Evolutionary conservation across 441 rosid genomes (phyloP).

Genomic region (Kokia cookei): DNA sequence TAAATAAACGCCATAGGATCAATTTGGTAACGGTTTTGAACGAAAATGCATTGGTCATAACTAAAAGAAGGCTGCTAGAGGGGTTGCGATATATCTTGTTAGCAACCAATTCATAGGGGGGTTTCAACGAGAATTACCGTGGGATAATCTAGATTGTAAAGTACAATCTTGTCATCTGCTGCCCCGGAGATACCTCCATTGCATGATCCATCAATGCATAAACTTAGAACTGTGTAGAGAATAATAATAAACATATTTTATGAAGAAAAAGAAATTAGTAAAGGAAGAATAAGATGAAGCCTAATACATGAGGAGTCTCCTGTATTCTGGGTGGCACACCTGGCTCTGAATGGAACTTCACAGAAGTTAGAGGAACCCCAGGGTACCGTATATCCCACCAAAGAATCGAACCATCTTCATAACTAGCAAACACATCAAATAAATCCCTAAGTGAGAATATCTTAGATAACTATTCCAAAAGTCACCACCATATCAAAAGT

Average conservation of each 20-base stretch:
- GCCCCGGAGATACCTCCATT: constrained; percentile 84
- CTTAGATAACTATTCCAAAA: background rate
- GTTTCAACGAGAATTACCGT: constrained; percentile 35
- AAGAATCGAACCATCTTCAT: constrained; percentile 86
- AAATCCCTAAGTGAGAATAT: background rate
- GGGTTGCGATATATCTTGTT: background rate
- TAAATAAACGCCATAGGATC: background rate
- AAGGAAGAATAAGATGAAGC: constrained; percentile 3
- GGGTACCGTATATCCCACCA: constrained; percentile 83
- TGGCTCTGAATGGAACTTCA: constrained; percentile 84
- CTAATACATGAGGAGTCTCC: constrained; percentile 1
- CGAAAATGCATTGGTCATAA: background rate
- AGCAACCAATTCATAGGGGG: background rate
- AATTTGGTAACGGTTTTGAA: background rate
- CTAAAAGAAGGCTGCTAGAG: background rate
- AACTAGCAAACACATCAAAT: constrained; percentile 30
- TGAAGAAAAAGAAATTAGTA: constrained; percentile 1
- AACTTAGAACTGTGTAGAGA: constrained; percentile 62
- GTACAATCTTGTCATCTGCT: constrained; percentile 70
- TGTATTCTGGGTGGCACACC: constrained; percentile 34
- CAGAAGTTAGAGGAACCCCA: constrained; percentile 52
- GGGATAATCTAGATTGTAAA: constrained; percentile 66
- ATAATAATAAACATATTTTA: constrained; percentile 1
- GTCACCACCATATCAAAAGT: background rate
- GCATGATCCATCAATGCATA: constrained; percentile 60